These are phyloP conservation scores for Leptoxyphium fumago DNA, from an alignment of 2,329 filamentous ascomycete species.

Conservation along the genomic window DNA sequence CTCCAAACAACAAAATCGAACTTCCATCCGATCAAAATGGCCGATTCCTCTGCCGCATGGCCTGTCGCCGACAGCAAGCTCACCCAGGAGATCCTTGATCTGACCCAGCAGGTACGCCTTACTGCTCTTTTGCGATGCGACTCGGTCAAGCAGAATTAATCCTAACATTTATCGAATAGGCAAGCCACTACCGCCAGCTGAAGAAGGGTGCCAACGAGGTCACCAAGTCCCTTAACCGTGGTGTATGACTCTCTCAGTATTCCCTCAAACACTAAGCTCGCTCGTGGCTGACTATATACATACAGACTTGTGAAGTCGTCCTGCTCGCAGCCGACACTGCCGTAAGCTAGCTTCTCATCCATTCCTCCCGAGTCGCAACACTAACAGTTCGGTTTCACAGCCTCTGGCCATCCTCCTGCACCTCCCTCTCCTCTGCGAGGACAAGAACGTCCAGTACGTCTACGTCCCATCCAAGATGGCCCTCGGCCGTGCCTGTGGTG, in stretches of 20 bases:
- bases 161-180: conserved; percentile 23
- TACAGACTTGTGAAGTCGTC: conserved; percentile 61
- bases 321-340: conserved; percentile 79
- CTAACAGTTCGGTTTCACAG: neutral
- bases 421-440: conserved; percentile 73
- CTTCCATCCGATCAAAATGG: conserved; percentile 8
- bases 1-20: too few species aligned
- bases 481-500: conserved; percentile 79
- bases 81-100: conserved; percentile 31
- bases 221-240: conserved; percentile 9
- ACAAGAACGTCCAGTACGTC: conserved; percentile 52
- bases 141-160: neutral
- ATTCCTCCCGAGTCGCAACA: too few species aligned
- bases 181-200: conserved; percentile 44
- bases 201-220: conserved; percentile 78
- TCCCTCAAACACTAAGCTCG: too few species aligned
- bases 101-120: conserved; percentile 40
- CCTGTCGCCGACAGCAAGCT: conserved; percentile 34
- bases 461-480: conserved; percentile 56
- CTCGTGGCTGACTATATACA: too few species aligned
- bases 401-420: conserved; percentile 81
- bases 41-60: conserved; percentile 30
- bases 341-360: neutral
- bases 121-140: neutral
- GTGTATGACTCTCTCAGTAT: neutral